These are phyloP conservation scores for Yamadazyma phyllophila DNA, from an alignment of 805 yeast genomes.

Conservation along the genomic window DNA sequence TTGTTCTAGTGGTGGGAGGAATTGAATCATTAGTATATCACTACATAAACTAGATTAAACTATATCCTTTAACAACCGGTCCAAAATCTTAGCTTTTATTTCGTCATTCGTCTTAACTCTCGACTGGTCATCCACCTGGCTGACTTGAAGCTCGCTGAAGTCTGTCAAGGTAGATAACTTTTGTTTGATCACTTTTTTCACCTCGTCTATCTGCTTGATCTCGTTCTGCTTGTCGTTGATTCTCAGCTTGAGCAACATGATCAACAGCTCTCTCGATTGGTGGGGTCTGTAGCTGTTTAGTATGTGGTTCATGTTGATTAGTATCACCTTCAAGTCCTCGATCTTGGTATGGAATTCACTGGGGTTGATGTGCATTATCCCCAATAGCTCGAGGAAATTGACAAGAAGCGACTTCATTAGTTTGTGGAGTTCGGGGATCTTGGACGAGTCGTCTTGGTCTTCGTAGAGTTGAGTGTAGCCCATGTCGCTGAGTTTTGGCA, in stretches of 20 bases:
- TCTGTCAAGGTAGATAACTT: slow-evolving; percentile 27
- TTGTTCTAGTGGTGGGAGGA: slow-evolving; percentile 22
- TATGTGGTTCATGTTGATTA: slow-evolving; percentile 88
- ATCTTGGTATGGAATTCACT: slow-evolving; percentile 55
- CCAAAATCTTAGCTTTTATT: slow-evolving; percentile 11
- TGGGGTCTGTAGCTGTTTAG: slow-evolving; percentile 92
- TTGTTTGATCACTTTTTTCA: slow-evolving; percentile 37
- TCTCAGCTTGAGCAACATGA: slow-evolving; percentile 68
- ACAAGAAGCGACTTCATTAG: slow-evolving; percentile 74
- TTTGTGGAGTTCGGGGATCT: slow-evolving; percentile 74
- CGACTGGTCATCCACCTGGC: neutral
- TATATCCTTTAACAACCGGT: slow-evolving; percentile 10
- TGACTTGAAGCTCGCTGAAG: slow-evolving; percentile 4
- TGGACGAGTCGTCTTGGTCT: slow-evolving; percentile 28
- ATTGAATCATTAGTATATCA: neutral
- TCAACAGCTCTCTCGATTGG: slow-evolving; percentile 87
- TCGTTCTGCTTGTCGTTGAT: slow-evolving; percentile 60
- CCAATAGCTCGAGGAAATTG: slow-evolving; percentile 79
- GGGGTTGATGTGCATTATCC: slow-evolving; percentile 74
- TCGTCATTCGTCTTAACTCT: slow-evolving; percentile 4
- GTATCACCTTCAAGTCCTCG: slow-evolving; percentile 73
- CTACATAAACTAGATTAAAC: neutral
- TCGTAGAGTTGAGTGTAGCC: slow-evolving; percentile 75
- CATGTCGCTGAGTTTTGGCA: slow-evolving; percentile 71
- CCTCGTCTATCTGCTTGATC: slow-evolving; percentile 44